Evolutionary conservation across 1,284 basidiomycete genomes (phyloP).

Genomic region (Melanopsichium pennsylvanicum): DNA sequence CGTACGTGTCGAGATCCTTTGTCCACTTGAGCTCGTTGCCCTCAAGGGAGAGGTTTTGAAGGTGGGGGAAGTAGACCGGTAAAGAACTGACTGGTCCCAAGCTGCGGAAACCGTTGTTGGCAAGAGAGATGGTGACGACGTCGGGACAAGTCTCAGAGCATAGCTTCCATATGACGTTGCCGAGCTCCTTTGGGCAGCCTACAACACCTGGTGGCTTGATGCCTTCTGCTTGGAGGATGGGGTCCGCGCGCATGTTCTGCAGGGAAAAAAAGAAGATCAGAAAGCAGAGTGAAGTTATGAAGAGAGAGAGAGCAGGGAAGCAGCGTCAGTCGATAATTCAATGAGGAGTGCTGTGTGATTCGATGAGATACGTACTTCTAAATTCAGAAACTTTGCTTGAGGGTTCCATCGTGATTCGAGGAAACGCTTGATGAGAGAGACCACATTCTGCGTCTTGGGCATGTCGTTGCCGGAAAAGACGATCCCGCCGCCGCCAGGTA

Average conservation of each 20-base stretch:
- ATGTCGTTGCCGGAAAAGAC: slow-evolving; percentile 39
- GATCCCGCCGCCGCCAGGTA: slow-evolving; percentile 41
- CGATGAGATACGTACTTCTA: slow-evolving; percentile 67
- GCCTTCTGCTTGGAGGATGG: slow-evolving; percentile 74
- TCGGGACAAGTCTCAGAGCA: slow-evolving; percentile 79
- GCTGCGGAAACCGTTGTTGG: slow-evolving; percentile 49
- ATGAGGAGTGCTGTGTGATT: too few species aligned
- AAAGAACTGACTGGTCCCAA: slow-evolving; percentile 44
- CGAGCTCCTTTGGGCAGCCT: slow-evolving; percentile 72
- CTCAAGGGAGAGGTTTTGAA: slow-evolving; percentile 78
- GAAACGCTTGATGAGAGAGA: slow-evolving; percentile 53
- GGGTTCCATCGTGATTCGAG: slow-evolving; percentile 53
- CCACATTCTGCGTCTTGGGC: slow-evolving; percentile 45
- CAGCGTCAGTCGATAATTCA: too few species aligned
- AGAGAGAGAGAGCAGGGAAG: too few species aligned
- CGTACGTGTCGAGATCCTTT: slow-evolving; percentile 55
- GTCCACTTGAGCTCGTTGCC: slow-evolving; percentile 64
- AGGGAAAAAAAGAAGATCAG: background rate
- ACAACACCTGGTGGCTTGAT: slow-evolving; percentile 75
- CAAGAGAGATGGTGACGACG: slow-evolving; percentile 65
- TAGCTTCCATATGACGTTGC: slow-evolving; percentile 83
- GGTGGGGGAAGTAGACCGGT: slow-evolving; percentile 69
- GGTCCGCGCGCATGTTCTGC: slow-evolving; percentile 75
- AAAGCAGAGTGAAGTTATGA: background rate
- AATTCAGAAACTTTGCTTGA: slow-evolving; percentile 74